phyloP scores from a whole-genome alignment of 805 yeast genomes.

The Vanderwaltozyma tropicalis region DNA sequence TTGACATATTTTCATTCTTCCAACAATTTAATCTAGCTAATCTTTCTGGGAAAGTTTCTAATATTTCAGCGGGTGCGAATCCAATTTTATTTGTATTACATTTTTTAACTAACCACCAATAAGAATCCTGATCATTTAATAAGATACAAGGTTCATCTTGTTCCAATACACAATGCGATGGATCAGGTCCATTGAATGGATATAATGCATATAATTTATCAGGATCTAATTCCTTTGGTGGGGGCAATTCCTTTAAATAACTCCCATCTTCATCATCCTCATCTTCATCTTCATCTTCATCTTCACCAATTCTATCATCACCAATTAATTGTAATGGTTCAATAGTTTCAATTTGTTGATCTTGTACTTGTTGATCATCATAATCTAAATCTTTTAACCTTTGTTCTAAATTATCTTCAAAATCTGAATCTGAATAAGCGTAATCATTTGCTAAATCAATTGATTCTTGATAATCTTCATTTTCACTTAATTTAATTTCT shows the following conservation, averaged over 20 bases:
- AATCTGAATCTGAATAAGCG: conserved; percentile 29
- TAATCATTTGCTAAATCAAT: conserved; percentile 4
- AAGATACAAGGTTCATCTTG: conserved; percentile 77
- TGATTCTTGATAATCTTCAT: background rate
- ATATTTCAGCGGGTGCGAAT: conserved; percentile 91
- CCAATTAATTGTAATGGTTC: background rate
- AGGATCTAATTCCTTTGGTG: conserved; percentile 76
- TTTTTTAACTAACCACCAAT: conserved; percentile 87
- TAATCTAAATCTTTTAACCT: conserved; percentile 13
- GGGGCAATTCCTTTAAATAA: conserved; percentile 37
- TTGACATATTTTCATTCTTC: conserved; percentile 61
- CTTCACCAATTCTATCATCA: conserved; percentile 13
- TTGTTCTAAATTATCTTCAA: conserved; percentile 27
- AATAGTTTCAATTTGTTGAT: background rate
- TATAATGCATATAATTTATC: conserved; percentile 75
- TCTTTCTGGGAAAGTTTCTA: conserved; percentile 86
- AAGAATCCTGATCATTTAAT: conserved; percentile 80
- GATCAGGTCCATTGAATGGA: conserved; percentile 85
- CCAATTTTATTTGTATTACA: conserved; percentile 63
- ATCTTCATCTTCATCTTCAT: conserved; percentile 12
- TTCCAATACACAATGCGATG: conserved; percentile 71
- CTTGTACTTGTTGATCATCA: conserved; percentile 1
- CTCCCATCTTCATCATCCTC: conserved; percentile 35
- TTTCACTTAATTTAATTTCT: background rate
- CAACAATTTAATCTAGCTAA: conserved; percentile 87